Base-by-base conservation (phyloP, 73 alveolate genomes). In the Stentor coeruleus region DNA sequence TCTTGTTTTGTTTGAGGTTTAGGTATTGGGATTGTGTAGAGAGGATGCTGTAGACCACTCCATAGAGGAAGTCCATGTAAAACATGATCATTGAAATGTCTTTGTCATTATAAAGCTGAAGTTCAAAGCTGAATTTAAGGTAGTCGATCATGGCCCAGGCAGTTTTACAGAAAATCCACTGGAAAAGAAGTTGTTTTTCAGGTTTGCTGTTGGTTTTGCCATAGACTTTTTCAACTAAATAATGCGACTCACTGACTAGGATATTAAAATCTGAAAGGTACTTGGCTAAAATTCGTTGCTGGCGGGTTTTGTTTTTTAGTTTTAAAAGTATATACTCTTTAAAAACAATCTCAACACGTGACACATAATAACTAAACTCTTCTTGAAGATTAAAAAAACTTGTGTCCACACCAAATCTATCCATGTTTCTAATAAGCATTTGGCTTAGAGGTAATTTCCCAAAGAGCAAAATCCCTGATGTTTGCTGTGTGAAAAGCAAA, bases 61-160 rank as follows among this genome's bases (percentile, higher is more conserved):
- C 79, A 2, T 26, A 66, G 11, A 66, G 37, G 33, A 26, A 66
- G 39, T 66, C 79, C 36, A 66, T 26, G 33, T 66, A 66, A 66
- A 66, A 66, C 79, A 66, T 66, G 0, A 66, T 33, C 91, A 81
- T 79, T 30, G 57, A 49, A 0, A 86, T 30, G 55, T 89, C 95
- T 60, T 86, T 83, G 6, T 49, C 74, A 38, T 86, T 38, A 77
- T 76, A 90, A 26, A 90, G 87, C 3, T 90, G 93, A 14, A 86
- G 81, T 55, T 42, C 75, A 41, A 86, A 74, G 0, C 96, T 93
- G n/a, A 73, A 58, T 1, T 76, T 82, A 66, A 90, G 14, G 49
- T 42, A 87, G 42, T 86, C 85, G 42, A 87, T 39, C 86, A 59
- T 40, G 3, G 75, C 72, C 3, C 2, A 31, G 2, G 60, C 31